Conservation (phyloP, 2,329 filamentous ascomycete genomes). For the Aspergillus carbonarius region DNA sequence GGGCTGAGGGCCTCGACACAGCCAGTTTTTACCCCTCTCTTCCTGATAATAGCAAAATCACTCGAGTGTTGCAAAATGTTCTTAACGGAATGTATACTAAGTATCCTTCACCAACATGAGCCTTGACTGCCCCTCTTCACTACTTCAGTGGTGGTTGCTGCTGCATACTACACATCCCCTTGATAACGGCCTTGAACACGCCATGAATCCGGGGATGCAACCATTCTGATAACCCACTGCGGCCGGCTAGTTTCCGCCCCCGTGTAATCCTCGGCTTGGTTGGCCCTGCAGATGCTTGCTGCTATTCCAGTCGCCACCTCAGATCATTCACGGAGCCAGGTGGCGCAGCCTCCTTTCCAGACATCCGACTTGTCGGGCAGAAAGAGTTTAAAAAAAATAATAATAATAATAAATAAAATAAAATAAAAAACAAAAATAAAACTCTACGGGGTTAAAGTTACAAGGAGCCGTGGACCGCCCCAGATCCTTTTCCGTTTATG, state of each 20-base stretch:
- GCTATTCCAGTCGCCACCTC: constrained; percentile 23
- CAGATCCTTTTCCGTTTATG: constrained; percentile 11
- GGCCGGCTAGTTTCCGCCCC: constrained; percentile 15
- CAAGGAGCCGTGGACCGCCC: constrained; percentile 7
- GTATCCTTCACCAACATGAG: no score
- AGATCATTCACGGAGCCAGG: constrained; percentile 10
- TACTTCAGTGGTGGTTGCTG: not conserved
- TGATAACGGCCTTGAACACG: constrained; percentile 10
- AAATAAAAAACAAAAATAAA: not conserved
- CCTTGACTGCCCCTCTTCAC: not conserved
- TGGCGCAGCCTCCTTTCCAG: constrained; percentile 19
- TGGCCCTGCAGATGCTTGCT: constrained; percentile 17
- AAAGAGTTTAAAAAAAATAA: constrained; percentile 5
- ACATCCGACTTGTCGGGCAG: not conserved
- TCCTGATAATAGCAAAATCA: not conserved
- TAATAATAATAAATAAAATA: no score
- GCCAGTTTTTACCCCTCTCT: not conserved
- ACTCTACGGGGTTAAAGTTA: constrained; percentile 9
- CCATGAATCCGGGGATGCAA: constrained; percentile 20
- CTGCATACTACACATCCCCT: not conserved
- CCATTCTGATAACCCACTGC: constrained; percentile 9
- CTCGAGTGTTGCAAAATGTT: not conserved
- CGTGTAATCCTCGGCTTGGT: constrained; percentile 5
- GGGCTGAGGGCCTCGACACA: not conserved
- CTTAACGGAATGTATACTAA: not conserved